A percentile compares a stretch with the other conserved stretches of the same genome.
Evolutionary conservation across 768 basidiomycete genomes (phyloP).

Genomic region (Leucosporidium yakuticum): DNA sequence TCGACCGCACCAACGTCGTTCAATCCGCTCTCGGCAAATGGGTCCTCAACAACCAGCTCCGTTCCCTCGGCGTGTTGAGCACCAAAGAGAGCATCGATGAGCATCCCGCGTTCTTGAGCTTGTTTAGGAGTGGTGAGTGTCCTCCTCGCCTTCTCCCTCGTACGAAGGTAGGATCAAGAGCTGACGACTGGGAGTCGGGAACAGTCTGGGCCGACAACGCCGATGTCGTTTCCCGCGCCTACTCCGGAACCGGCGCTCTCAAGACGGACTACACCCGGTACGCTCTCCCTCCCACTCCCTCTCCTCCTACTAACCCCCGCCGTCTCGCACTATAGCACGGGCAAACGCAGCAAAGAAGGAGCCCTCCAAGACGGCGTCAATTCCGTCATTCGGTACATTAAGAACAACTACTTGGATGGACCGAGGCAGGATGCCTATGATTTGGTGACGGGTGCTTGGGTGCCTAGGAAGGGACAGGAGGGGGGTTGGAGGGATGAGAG

Average conservation of each 20-base stretch:
- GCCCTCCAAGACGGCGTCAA: constrained; percentile 78
- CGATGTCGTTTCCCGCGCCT: constrained; percentile 79
- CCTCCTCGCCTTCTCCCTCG: not conserved
- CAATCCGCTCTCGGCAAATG: constrained; percentile 86
- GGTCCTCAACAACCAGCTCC: constrained; percentile 71
- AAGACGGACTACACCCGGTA: constrained; percentile 89
- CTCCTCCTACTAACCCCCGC: not conserved
- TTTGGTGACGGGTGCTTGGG: constrained; percentile 84
- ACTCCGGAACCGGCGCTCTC: constrained; percentile 88
- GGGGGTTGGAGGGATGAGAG: constrained; percentile 2
- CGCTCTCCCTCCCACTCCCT: not conserved
- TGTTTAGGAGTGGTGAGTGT: constrained; percentile 78
- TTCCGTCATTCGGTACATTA: constrained; percentile 74
- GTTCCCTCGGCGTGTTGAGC: constrained; percentile 63
- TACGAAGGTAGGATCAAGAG: too few relatives aligned
- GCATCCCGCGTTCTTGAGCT: constrained; percentile 66
- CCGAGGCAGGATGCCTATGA: constrained; percentile 93
- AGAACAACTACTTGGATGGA: constrained; percentile 96
- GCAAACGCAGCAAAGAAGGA: constrained; percentile 76
- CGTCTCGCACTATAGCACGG: constrained; percentile 49
- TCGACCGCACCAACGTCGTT: constrained; percentile 94
- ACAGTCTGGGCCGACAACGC: constrained; percentile 98
- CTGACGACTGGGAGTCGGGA: not conserved
- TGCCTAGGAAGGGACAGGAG: constrained; percentile 53
- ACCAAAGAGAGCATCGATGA: constrained; percentile 70